Percentiles rank a stretch among this genome's conserved stretches.
phyloP scores from a whole-genome alignment of 805 yeast species.

The Candida ficus region DNA sequence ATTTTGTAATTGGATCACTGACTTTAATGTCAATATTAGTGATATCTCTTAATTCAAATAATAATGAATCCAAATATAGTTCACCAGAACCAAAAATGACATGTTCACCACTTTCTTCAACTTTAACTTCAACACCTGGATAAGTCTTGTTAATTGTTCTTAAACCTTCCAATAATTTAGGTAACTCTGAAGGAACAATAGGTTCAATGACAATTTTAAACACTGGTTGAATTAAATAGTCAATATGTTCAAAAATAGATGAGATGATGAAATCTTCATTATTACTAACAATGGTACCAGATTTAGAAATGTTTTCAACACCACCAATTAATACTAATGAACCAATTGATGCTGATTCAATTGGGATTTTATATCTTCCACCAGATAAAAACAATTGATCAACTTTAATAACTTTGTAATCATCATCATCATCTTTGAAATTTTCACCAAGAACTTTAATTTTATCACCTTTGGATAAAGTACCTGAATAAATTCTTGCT shows the following conservation, averaged over 20 bases:
- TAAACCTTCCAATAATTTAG: conserved; percentile 66
- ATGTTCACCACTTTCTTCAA: conserved; percentile 88
- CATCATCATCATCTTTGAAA: conserved; percentile 48
- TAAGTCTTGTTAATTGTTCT: conserved; percentile 57
- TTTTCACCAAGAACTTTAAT: conserved; percentile 56
- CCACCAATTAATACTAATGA: conserved; percentile 66
- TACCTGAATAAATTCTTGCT: conserved; percentile 61
- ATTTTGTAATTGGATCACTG: conserved; percentile 77
- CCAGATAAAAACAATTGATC: conserved; percentile 44
- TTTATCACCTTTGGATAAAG: conserved; percentile 39
- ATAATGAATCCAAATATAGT: conserved; percentile 73
- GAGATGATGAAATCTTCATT: conserved; percentile 13
- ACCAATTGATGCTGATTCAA: conserved; percentile 55
- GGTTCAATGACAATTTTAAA: conserved; percentile 85
- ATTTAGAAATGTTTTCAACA: conserved; percentile 51
- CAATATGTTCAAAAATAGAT: conserved; percentile 35
- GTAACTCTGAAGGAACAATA: conserved; percentile 68
- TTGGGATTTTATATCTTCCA: conserved; percentile 61
- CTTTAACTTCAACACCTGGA: conserved; percentile 59
- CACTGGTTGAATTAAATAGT: conserved; percentile 49
- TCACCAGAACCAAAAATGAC: conserved; percentile 82
- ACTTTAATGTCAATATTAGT: conserved; percentile 69
- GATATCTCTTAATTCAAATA: conserved; percentile 64
- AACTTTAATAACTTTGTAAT: conserved; percentile 33
- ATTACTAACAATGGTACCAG: conserved; percentile 48